phyloP scores from a whole-genome alignment of 1,139 yeast species.

The Spencermartinsiella ligniputridi region DNA sequence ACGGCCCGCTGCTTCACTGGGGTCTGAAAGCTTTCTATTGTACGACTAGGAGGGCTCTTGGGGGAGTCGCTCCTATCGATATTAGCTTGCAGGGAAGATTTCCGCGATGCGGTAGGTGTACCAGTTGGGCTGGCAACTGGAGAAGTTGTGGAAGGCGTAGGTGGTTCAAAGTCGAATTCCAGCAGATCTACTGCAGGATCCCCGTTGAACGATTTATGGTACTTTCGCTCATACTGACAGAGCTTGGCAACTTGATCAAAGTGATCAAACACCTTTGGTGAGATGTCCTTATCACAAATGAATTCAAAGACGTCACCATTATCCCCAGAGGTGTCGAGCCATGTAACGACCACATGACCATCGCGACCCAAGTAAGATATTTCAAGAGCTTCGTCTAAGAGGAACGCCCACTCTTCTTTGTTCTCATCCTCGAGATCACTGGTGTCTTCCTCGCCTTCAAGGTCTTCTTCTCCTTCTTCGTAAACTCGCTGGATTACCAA shows the following conservation, averaged over 20 bases:
- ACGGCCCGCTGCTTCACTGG: slow-evolving; percentile 14
- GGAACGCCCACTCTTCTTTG: slow-evolving; percentile 62
- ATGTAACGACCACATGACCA: slow-evolving; percentile 54
- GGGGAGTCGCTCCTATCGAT: background rate
- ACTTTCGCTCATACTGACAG: slow-evolving; percentile 76
- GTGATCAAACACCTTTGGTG: slow-evolving; percentile 52
- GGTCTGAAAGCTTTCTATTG: slow-evolving; percentile 8
- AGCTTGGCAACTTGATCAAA: slow-evolving; percentile 61
- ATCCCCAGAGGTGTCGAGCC: slow-evolving; percentile 85
- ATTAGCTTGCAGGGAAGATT: background rate
- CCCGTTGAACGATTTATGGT: slow-evolving; percentile 49
- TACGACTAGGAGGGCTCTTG: slow-evolving; percentile 1
- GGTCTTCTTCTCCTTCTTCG: slow-evolving; percentile 59
- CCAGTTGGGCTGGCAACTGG: background rate
- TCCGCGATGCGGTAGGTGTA: slow-evolving; percentile 6
- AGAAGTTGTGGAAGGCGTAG: slow-evolving; percentile 1
- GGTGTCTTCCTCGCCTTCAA: slow-evolving; percentile 56
- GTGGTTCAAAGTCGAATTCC: slow-evolving; percentile 46
- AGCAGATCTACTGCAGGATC: slow-evolving; percentile 47
- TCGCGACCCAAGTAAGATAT: slow-evolving; percentile 43
- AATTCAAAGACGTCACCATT: slow-evolving; percentile 84
- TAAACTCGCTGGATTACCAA: slow-evolving; percentile 65
- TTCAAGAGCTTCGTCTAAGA: slow-evolving; percentile 59
- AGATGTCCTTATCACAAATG: slow-evolving; percentile 60
- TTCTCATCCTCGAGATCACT: slow-evolving; percentile 46